Percentiles rank a stretch among this genome's conserved stretches.
Conservation (phyloP, 1,284 basidiomycete genomes). For the Psilocybe mexicana region DNA sequence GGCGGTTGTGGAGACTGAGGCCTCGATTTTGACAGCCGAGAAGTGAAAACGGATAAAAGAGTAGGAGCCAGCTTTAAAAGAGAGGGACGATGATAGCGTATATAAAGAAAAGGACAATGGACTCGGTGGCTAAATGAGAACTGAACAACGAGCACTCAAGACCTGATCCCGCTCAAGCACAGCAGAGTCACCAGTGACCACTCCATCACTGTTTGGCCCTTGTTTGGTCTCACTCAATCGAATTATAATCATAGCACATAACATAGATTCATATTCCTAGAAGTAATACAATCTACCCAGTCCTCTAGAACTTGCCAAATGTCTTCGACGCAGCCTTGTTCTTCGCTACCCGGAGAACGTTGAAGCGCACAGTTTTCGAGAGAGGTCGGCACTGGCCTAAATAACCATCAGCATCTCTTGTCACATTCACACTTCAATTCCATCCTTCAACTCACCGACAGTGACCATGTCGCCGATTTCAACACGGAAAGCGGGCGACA, state of each 20-base stretch:
- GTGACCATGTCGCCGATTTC: conserved; percentile 93
- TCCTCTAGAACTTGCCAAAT: conserved; percentile 87
- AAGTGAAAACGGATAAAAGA: conserved; percentile 72
- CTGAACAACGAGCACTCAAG: conserved; percentile 8
- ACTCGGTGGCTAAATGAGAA: conserved; percentile 2
- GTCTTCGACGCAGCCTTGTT: conserved; percentile 87
- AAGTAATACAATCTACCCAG: conserved; percentile 16
- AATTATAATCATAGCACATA: conserved; percentile 17
- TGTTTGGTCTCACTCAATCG: conserved; percentile 29
- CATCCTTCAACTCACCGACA: conserved; percentile 68
- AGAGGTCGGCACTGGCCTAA: conserved; percentile 96
- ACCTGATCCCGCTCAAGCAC: conserved; percentile 13
- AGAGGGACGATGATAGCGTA: conserved; percentile 17
- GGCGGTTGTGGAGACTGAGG: conserved; percentile 66
- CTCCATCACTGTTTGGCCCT: conserved; percentile 29
- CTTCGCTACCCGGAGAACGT: conserved; percentile 90
- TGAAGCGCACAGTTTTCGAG: conserved; percentile 99
- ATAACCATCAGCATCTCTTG: conserved; percentile 10
- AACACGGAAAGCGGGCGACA: conserved; percentile 98
- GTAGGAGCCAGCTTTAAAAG: conserved; percentile 72
- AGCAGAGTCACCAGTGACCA: neutral
- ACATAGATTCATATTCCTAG: conserved; percentile 22
- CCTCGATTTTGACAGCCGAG: conserved; percentile 68
- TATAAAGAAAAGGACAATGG: conserved; percentile 14
- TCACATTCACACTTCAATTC: neutral